Evolutionary conservation across 2,329 filamentous ascomycete genomes (phyloP), one percentile per base, ranked within the genome.

Genomic region (Pestalotiopsis fici): DNA sequence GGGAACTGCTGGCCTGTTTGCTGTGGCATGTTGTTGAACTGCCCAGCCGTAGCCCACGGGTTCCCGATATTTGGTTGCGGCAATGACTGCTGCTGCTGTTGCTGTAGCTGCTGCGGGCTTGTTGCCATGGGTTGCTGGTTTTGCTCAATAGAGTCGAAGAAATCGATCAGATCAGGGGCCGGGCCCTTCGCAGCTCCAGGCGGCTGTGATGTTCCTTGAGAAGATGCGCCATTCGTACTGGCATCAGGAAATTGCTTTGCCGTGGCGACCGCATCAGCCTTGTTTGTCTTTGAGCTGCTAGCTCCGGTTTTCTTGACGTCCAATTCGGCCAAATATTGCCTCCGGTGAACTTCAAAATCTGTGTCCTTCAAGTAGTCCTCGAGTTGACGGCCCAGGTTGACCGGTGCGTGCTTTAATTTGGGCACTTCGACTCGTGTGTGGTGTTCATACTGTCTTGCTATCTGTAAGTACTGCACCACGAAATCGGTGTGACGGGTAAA

Each of bases 331-430:
- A 98, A 82, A 75, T 97, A 99, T 77, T 99, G 96, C 73, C 94
- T 87, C 69, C 96, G 88, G 74, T 98, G 96, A 66, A 95, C 87
- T 74, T 99, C 96, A 74, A 99, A 99, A 78, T 99, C 96, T 3
- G 94, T 90, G 75, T 99, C 96, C 70, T 95, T 91, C 59, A 99
- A 83, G 76, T 99, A 98, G 73, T 99, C 96, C 78, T 98, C 94
- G 28, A 99, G 86, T 66, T 97, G 94, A 28, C 91, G 91, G 18
- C 93, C 93, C 64, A 99, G 82, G 76, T 96, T 97, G 1, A 97
- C 95, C 1, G 96, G 97, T 5, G 96, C 96, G 78, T 99, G 96
- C 82, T 98, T 98, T 72, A 99, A 87, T 82, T 97, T 98, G 11
- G 96, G 96, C 7, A 99, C 97, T 76, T 98, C 94, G 50, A 99